phyloP scores from a whole-genome alignment of 2,329 filamentous ascomycete species.

The Fusarium buharicum region DNA sequence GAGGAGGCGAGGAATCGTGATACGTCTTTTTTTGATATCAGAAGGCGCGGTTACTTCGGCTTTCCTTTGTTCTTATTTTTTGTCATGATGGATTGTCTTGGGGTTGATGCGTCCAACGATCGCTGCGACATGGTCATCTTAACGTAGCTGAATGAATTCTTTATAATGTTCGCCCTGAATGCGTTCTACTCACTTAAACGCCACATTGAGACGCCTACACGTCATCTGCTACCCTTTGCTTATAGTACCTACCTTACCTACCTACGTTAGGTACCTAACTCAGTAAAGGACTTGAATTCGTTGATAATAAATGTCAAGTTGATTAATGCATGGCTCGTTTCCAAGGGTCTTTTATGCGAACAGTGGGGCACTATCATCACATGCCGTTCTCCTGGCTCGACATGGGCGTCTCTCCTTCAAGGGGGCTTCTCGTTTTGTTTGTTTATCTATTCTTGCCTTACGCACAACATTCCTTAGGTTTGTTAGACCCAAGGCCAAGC shows the following conservation, averaged over 20 bases:
- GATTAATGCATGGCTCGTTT: constrained; percentile 19
- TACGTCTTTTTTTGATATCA: constrained; percentile 54
- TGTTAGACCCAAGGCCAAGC: not conserved
- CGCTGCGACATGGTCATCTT: constrained; percentile 51
- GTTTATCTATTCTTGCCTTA: not conserved
- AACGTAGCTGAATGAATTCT: constrained; percentile 54
- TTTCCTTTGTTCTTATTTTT: constrained; percentile 55
- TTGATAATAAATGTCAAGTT: not conserved
- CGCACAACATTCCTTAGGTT: constrained; percentile 11
- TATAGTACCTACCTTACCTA: no score
- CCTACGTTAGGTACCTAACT: not conserved
- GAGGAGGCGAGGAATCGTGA: constrained; percentile 51
- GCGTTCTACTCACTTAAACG: constrained; percentile 3
- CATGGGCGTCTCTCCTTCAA: not conserved
- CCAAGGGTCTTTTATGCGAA: constrained; percentile 25
- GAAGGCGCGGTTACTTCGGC: constrained; percentile 54
- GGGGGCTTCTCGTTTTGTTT: not conserved
- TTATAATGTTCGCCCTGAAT: constrained; percentile 47
- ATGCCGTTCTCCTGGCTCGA: constrained; percentile 2
- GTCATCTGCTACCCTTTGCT: constrained; percentile 15
- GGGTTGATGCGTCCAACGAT: constrained; percentile 53
- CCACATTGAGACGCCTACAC: constrained; percentile 27
- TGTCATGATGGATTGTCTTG: constrained; percentile 51
- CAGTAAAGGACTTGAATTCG: not conserved
- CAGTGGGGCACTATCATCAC: constrained; percentile 27